Evolutionary conservation across 192 early-diverging fungal genomes (phyloP).

Genomic region (Borealophlyctis nickersoniae): DNA sequence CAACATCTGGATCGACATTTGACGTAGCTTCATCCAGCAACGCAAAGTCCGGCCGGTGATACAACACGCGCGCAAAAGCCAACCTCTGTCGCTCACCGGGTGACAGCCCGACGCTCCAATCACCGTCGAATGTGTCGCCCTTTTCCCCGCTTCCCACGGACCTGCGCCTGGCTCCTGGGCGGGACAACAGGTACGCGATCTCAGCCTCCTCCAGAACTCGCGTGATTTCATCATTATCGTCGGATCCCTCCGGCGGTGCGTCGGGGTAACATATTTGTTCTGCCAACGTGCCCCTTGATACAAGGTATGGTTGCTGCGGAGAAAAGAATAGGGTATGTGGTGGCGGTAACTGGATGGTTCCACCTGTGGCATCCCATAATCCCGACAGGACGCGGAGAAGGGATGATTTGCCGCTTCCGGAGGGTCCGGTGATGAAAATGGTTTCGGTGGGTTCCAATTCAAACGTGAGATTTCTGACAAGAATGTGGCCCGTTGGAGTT

Average conservation of each 20-base stretch:
- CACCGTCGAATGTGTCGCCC: too few relatives aligned
- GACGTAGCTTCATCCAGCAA: conserved; percentile 42
- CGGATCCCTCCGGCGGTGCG: conserved; percentile 35
- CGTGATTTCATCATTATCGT: conserved; percentile 69
- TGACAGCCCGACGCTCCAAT: conserved; percentile 38
- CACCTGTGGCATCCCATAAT: conserved; percentile 64
- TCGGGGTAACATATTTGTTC: conserved; percentile 94
- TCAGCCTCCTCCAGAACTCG: conserved; percentile 76
- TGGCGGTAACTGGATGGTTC: conserved; percentile 39
- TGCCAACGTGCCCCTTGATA: conserved; percentile 74
- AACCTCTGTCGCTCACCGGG: conserved; percentile 46
- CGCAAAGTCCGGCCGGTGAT: conserved; percentile 68
- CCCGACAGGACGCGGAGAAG: conserved; percentile 73
- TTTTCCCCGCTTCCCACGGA: too few relatives aligned
- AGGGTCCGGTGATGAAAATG: conserved; percentile 53
- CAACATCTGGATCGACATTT: conserved; percentile 28
- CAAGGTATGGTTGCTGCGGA: conserved; percentile 70
- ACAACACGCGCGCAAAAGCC: conserved; percentile 46
- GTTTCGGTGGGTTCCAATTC: conserved; percentile 19
- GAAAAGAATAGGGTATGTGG: conserved; percentile 56
- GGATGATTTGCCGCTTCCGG: conserved; percentile 84
- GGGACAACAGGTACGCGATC: conserved; percentile 51
- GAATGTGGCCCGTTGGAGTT: conserved; percentile 25
- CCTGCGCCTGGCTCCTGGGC: neutral
- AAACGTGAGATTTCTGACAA: conserved; percentile 19